Base-by-base conservation (phyloP, 192 early-diverging fungal genomes). In the Funneliformis mosseae region DNA sequence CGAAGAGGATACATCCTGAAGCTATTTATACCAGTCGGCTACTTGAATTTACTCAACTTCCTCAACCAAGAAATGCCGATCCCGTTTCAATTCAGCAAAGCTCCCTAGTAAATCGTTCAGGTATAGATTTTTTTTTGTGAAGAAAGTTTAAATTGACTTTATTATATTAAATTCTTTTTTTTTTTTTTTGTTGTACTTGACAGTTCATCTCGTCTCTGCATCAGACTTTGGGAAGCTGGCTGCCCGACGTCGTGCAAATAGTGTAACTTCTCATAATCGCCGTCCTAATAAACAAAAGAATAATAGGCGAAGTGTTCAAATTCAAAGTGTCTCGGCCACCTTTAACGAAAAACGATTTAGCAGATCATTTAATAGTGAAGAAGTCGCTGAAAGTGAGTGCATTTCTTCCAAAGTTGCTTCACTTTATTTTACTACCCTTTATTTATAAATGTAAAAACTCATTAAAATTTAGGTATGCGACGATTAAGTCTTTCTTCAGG, bases 161-260 rank as follows among this genome's bases (percentile, higher is more conserved):
- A 33, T 33, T 5, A 18, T 55, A 5, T 18, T 45, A 4, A 45
- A 6, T 1, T 5, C 9, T 4, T 4, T 55, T 55, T 55, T 55
- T 55, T 55, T 55, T 12, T 50, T 21, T 48, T 64, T 27, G 76
- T 75, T 63, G 23, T 80, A 72, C 62, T 63, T 50, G 14, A 3
- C 4, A 50, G 43, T 45, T 45, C 43, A 71, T 6, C 14, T 55
- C 4, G 16, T 16, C 18, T 55, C 18, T 21, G 50, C 43, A 45
- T 45, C 43, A 45, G 43, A 45, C 9, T 45, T 45, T 45, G 43
- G 43, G 43, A 6, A 4, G 43, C 43, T 45, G 43, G 43, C 43
- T 45, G 43, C 16, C 4, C 50, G 50, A 55, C 50, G 50, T 55
- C 50, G 50, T 55, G 50, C 50, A 5, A 55, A 55, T 55, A 55